These are phyloP conservation scores for Cyclostephanos tholiformis DNA, from an alignment of 108 stramenopile genomes.

Conservation along the genomic window DNA sequence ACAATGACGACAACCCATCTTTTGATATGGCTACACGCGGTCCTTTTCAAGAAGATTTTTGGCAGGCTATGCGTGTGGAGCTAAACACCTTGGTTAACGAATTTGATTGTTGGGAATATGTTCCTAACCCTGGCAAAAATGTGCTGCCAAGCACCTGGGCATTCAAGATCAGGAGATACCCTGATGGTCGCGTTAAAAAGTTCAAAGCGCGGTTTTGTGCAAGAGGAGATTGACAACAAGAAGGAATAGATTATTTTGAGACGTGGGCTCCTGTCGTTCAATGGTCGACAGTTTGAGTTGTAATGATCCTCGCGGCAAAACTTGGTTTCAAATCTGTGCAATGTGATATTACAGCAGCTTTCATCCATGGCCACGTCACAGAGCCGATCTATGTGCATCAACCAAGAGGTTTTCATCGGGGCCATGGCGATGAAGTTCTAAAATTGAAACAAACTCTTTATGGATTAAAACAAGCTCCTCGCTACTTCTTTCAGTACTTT, in stretches of 20 bases:
- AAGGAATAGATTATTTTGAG: constrained; percentile 28
- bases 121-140: constrained; percentile 24
- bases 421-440: neutral
- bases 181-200: too few species aligned
- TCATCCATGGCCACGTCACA: constrained; percentile 45
- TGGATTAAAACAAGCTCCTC: constrained; percentile 12
- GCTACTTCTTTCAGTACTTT: too few species aligned
- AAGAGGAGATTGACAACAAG: constrained; percentile 35
- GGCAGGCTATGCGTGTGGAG: too few species aligned
- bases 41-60: too few species aligned
- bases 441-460: neutral
- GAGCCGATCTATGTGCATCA: too few species aligned
- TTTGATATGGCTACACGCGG: too few species aligned
- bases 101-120: too few species aligned
- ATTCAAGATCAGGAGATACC: constrained; percentile 56
- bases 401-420: constrained; percentile 31
- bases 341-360: constrained; percentile 48
- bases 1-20: too few species aligned
- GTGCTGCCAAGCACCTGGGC: constrained; percentile 52
- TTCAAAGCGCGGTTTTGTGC: constrained; percentile 56
- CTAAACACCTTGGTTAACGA: too few species aligned
- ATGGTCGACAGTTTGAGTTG: constrained; percentile 41
- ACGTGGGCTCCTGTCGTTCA: constrained; percentile 57
- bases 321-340: neutral
- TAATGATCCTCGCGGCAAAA: constrained; percentile 23